A percentile compares a stretch with the other conserved stretches of the same genome.
phyloP scores from a whole-genome alignment of 805 yeast species.

The Henningerozyma blattae region DNA sequence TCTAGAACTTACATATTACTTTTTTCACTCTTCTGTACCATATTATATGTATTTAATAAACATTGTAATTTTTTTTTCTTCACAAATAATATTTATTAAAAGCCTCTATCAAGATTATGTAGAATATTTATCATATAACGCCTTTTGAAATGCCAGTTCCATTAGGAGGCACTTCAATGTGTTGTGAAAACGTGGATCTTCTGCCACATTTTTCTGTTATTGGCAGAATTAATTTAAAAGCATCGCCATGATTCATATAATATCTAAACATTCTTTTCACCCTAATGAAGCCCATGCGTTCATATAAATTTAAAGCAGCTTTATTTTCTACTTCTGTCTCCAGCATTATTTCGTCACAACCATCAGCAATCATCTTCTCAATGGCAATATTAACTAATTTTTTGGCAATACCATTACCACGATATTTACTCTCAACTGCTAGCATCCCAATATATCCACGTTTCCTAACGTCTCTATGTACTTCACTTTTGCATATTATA shows the following conservation, averaged over 20 bases:
- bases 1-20: no score
- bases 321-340: conserved; percentile 82
- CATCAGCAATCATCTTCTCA: conserved; percentile 45
- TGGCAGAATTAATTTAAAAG: conserved; percentile 77
- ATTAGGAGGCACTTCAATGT: no score
- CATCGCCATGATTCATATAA: conserved; percentile 88
- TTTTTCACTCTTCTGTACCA: no score
- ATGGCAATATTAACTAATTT: conserved; percentile 51
- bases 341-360: conserved; percentile 82
- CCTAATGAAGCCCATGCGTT: conserved; percentile 63
- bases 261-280: conserved; percentile 72
- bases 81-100: no score
- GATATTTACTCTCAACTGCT: conserved; percentile 58
- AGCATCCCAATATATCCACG: conserved; percentile 97
- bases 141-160: no score
- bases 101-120: no score
- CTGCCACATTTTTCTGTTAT: conserved; percentile 45
- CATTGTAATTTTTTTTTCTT: no score
- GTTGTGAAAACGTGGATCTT: conserved; percentile 50
- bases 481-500: conserved; percentile 69
- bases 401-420: conserved; percentile 80
- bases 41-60: no score
- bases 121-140: no score
- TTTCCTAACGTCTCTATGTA: conserved; percentile 51
- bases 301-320: conserved; percentile 60